These are phyloP conservation scores for Monilinia polystroma DNA, from an alignment of 2,329 filamentous ascomycete genomes.

Conservation along the genomic window DNA sequence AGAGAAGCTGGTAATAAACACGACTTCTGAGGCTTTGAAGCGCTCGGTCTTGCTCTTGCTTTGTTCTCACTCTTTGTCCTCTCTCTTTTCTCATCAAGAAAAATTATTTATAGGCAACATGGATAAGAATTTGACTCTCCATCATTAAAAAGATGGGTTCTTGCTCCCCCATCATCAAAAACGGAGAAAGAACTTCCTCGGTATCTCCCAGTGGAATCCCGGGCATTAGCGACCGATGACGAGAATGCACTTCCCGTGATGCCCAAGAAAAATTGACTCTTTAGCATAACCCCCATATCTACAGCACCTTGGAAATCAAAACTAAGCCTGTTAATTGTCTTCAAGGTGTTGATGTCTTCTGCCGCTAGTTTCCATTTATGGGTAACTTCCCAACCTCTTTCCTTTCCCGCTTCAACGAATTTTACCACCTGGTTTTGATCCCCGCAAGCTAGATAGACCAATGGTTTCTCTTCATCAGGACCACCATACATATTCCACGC, in stretches of 20 bases:
- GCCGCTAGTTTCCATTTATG: slow-evolving; percentile 40
- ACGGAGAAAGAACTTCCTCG: slow-evolving; percentile 40
- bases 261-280: slow-evolving; percentile 41
- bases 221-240: slow-evolving; percentile 39
- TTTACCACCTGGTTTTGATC: slow-evolving; percentile 40
- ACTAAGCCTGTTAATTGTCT: slow-evolving; percentile 36
- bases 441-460: slow-evolving; percentile 42
- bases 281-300: slow-evolving; percentile 41
- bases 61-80: too few species aligned
- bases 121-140: slow-evolving; percentile 39
- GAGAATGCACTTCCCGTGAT: slow-evolving; percentile 42
- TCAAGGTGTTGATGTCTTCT: slow-evolving; percentile 29
- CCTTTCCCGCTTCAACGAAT: slow-evolving; percentile 38
- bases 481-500: slow-evolving; percentile 39
- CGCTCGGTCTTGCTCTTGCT: background rate
- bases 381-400: slow-evolving; percentile 41
- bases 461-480: slow-evolving; percentile 32
- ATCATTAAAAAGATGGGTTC: slow-evolving; percentile 42
- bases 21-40: background rate
- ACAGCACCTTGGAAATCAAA: slow-evolving; percentile 43
- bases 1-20: background rate
- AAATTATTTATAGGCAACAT: slow-evolving; percentile 38
- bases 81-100: too few species aligned
- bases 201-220: slow-evolving; percentile 41
- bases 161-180: slow-evolving; percentile 38